A percentile compares a stretch with the other conserved stretches of the same genome.
Evolutionary conservation across 192 early-diverging fungal genomes (phyloP).

Genomic region (Chytriomyces confervae): DNA sequence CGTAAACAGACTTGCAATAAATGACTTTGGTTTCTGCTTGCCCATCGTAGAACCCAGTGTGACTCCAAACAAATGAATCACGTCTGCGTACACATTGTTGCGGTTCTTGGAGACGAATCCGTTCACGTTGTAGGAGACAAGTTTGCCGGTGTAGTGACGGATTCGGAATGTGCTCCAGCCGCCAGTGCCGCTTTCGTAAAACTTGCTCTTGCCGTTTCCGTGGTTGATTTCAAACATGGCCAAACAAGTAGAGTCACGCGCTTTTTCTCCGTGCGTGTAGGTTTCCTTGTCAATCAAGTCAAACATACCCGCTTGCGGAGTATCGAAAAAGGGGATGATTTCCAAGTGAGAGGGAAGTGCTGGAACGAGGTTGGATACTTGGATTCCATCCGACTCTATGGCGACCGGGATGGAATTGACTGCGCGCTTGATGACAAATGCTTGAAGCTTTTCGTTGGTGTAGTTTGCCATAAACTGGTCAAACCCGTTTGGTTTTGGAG

Average conservation of each 20-base stretch:
- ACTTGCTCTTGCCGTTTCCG: slow-evolving; percentile 9
- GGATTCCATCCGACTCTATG: slow-evolving; percentile 64
- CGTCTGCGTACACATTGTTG: slow-evolving; percentile 80
- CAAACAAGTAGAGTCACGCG: slow-evolving; percentile 27
- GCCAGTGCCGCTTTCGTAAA: slow-evolving; percentile 41
- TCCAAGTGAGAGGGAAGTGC: slow-evolving; percentile 36
- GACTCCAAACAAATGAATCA: slow-evolving; percentile 85
- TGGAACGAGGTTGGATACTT: not conserved
- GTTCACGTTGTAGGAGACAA: slow-evolving; percentile 67
- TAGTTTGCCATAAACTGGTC: slow-evolving; percentile 79
- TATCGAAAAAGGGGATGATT: slow-evolving; percentile 76
- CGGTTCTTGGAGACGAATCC: slow-evolving; percentile 79
- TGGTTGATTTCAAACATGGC: slow-evolving; percentile 33
- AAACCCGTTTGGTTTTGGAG: slow-evolving; percentile 60
- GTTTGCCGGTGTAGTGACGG: slow-evolving; percentile 78
- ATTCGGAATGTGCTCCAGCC: slow-evolving; percentile 72
- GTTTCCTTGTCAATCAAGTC: slow-evolving; percentile 74
- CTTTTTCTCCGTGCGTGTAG: slow-evolving; percentile 27
- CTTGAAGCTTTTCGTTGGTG: slow-evolving; percentile 86
- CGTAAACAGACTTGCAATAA: slow-evolving; percentile 77
- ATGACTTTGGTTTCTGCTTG: slow-evolving; percentile 70
- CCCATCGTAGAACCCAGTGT: slow-evolving; percentile 50
- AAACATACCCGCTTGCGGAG: slow-evolving; percentile 73
- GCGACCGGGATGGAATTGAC: slow-evolving; percentile 72
- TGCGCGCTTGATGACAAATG: slow-evolving; percentile 72